These are phyloP conservation scores for Hemisphaericaspora nanyangensis DNA, from an alignment of 805 yeast genomes.

Conservation along the genomic window DNA sequence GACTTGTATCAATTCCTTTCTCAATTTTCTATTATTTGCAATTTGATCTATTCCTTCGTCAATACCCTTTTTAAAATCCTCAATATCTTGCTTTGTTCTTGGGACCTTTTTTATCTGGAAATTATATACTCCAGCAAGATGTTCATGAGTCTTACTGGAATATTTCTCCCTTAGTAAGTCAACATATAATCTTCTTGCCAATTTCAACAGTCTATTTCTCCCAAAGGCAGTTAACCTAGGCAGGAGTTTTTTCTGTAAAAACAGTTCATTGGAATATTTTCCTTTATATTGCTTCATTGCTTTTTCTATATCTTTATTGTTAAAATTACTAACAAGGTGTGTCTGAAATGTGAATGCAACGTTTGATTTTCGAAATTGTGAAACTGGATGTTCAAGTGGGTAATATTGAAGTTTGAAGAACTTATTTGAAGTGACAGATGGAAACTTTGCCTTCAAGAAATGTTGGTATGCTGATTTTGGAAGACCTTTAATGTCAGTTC, in stretches of 20 bases:
- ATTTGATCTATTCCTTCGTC: background rate
- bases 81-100: slow-evolving; percentile 13
- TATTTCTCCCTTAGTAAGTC: slow-evolving; percentile 9
- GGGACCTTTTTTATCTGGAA: slow-evolving; percentile 20
- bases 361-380: slow-evolving; percentile 33
- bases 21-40: background rate
- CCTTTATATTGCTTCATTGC: slow-evolving; percentile 25
- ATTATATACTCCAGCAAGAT: slow-evolving; percentile 23
- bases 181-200: slow-evolving; percentile 15
- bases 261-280: slow-evolving; percentile 15
- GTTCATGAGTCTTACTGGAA: background rate
- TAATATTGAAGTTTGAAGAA: slow-evolving; percentile 26
- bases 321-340: slow-evolving; percentile 23
- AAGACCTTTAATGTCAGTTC: slow-evolving; percentile 35
- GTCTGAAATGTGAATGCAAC: slow-evolving; percentile 34
- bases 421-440: slow-evolving; percentile 14
- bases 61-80: background rate
- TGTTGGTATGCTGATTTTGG: slow-evolving; percentile 19
- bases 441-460: slow-evolving; percentile 9
- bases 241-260: slow-evolving; percentile 19
- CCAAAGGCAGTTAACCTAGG: slow-evolving; percentile 34
- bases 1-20: too few species aligned
- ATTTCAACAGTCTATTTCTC: slow-evolving; percentile 23
- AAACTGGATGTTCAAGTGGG: slow-evolving; percentile 25
- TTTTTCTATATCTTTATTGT: slow-evolving; percentile 20